A percentile compares a stretch with the other conserved stretches of the same genome.
Evolutionary conservation across 2,329 filamentous ascomycete genomes (phyloP).

Genomic region (Huntiella abstrusa): DNA sequence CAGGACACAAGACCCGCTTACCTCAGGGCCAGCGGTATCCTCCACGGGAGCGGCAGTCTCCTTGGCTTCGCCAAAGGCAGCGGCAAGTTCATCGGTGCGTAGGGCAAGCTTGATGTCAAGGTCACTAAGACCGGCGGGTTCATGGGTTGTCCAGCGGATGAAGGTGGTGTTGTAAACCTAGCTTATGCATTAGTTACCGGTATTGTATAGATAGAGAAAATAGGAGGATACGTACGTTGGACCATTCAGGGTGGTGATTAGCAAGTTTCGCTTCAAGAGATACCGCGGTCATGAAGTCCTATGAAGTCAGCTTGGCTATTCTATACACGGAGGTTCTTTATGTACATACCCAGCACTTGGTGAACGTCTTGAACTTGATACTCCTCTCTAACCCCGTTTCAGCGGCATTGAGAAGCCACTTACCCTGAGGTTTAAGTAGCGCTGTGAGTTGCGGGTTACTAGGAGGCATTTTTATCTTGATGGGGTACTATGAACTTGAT

Average conservation of each 20-base stretch:
- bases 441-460: too few relatives aligned
- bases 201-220: not conserved
- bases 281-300: conserved; percentile 55
- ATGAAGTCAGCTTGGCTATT: not conserved
- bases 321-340: not conserved
- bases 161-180: conserved; percentile 52
- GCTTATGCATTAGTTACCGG: not conserved
- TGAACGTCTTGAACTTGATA: conserved; percentile 47
- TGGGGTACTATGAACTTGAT: too few relatives aligned
- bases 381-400: conserved; percentile 38
- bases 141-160: conserved; percentile 58
- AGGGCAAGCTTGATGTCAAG: conserved; percentile 44
- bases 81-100: conserved; percentile 41
- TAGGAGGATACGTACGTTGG: too few relatives aligned
- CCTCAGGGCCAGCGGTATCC: conserved; percentile 15
- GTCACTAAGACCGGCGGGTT: conserved; percentile 41
- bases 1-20: conserved; percentile 17
- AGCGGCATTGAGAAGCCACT: conserved; percentile 31
- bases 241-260: conserved; percentile 62
- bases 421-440: too few relatives aligned
- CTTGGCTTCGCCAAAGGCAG: conserved; percentile 31
- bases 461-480: too few relatives aligned
- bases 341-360: conserved; percentile 41
- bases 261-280: conserved; percentile 47
- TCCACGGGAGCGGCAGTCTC: conserved; percentile 13